These are phyloP conservation scores for Corynespora cassiicola DNA, from an alignment of 2,329 filamentous ascomycete species.

Conservation along the genomic window DNA sequence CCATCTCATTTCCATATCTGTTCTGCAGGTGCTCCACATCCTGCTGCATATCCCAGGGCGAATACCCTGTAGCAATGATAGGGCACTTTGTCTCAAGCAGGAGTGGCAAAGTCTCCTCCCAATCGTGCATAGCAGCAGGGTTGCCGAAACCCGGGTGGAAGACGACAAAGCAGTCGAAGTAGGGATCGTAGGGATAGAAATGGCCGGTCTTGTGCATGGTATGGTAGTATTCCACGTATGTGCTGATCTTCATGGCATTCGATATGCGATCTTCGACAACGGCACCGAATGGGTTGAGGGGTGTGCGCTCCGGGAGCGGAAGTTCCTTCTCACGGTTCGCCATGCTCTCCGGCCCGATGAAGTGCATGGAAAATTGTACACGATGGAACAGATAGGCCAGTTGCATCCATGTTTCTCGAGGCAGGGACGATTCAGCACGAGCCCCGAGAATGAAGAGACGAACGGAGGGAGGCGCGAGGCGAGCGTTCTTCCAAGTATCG, in stretches of 20 bases:
- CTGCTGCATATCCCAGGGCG: conserved; percentile 90
- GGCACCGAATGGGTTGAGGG: conserved; percentile 90
- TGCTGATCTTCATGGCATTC: conserved; percentile 92
- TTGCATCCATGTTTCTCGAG: conserved; percentile 92
- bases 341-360: conserved; percentile 97
- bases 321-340: conserved; percentile 91
- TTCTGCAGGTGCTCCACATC: conserved; percentile 90
- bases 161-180: conserved; percentile 96
- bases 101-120: conserved; percentile 87
- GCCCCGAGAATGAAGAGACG: conserved; percentile 93
- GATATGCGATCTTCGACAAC: conserved; percentile 90
- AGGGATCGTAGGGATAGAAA: conserved; percentile 95
- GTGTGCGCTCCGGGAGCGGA: conserved; percentile 83
- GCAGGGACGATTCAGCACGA: conserved; percentile 95
- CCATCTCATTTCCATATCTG: conserved; percentile 87
- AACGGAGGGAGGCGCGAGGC: conserved; percentile 84
- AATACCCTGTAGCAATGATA: conserved; percentile 94
- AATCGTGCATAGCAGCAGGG: conserved; percentile 90
- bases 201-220: conserved; percentile 89
- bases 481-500: conserved; percentile 76
- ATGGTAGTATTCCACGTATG: conserved; percentile 98
- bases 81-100: conserved; percentile 95
- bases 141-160: conserved; percentile 98
- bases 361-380: conserved; percentile 86
- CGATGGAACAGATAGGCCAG: conserved; percentile 94